Evolutionary conservation across 2,329 filamentous ascomycete genomes (phyloP).

Genomic region (Xylariaceae sp.): DNA sequence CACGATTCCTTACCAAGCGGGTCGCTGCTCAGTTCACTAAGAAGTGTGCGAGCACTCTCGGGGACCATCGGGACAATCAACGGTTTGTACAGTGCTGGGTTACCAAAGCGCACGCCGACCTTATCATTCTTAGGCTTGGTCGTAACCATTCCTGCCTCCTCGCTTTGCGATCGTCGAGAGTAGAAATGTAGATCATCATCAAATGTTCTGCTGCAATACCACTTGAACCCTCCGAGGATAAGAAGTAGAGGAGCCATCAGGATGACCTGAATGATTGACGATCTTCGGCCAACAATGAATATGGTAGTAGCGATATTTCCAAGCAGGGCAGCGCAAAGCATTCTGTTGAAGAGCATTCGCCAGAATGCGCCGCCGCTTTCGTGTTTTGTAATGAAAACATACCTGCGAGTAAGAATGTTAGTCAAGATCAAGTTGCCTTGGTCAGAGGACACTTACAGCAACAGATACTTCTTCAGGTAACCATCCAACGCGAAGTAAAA

Average conservation of each 20-base stretch:
- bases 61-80: conserved; percentile 96
- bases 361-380: conserved; percentile 90
- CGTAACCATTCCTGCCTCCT: conserved; percentile 42
- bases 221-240: conserved; percentile 74
- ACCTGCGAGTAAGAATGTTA: conserved; percentile 33
- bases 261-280: conserved; percentile 55
- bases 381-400: conserved; percentile 91
- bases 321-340: conserved; percentile 19
- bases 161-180: conserved; percentile 42
- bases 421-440: neutral
- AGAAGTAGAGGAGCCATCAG: conserved; percentile 69
- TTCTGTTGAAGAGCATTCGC: conserved; percentile 81
- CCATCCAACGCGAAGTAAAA: conserved; percentile 83
- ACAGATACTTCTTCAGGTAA: conserved; percentile 86
- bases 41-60: conserved; percentile 75
- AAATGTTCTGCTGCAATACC: conserved; percentile 70
- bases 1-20: conserved; percentile 64
- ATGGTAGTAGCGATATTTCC: conserved; percentile 18
- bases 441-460: conserved; percentile 46
- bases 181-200: conserved; percentile 68
- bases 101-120: conserved; percentile 73
- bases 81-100: conserved; percentile 83
- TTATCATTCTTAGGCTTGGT: conserved; percentile 56
- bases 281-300: conserved; percentile 68
- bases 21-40: conserved; percentile 79